Evolutionary conservation across 306 rosid species (phyloP), one percentile per base, ranked within the genome.

Genomic region (Cicer pinnatifidum): DNA sequence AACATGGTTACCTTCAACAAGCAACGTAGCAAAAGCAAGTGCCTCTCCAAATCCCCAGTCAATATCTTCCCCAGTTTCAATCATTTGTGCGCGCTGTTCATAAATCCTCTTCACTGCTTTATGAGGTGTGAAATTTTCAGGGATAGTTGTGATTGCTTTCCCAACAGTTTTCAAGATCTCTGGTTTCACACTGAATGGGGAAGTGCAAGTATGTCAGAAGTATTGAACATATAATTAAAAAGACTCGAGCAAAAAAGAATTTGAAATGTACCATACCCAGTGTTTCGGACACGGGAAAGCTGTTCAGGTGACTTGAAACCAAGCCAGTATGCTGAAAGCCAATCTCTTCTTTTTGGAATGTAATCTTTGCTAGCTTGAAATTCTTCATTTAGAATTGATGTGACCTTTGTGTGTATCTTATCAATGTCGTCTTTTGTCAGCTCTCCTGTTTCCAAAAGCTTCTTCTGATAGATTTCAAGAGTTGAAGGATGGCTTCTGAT

Each of bases 271-370:
- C 6, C 81, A 68, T 87, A 94, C 98, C 97, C 99, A 57, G 99
- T 91, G 75, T 94, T 94, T 43, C 94, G 85, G 76, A 94, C 72
- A 40, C 99, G 94, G 51, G 99, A 94, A 88, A 89, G 48, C 79
- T 94, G 99, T 80, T 91, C 97, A 15, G 99, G 99, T 59, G 99
- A 86, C 90, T 94, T 94, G 82, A 88, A 91, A 41, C 99, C 99
- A 52, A 87, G 47, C 98, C 98, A 94, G 83, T 94, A 90, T 11
- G 98, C 93, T 17, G 98, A 85, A 77, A 94, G 97, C 97, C 99
- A 94, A 85, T 94, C 99, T 73, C 97, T 88, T 83, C 89, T 82
- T 79, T 91, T 87, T 0, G 95, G 97, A 75, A 90, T 79, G 75
- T 94, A 91, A 20, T 94, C 99, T 85, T 94, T 94, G 85, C 99